These are phyloP conservation scores for Panellus pusillus DNA, from an alignment of 768 basidiomycete genomes.

Conservation along the genomic window DNA sequence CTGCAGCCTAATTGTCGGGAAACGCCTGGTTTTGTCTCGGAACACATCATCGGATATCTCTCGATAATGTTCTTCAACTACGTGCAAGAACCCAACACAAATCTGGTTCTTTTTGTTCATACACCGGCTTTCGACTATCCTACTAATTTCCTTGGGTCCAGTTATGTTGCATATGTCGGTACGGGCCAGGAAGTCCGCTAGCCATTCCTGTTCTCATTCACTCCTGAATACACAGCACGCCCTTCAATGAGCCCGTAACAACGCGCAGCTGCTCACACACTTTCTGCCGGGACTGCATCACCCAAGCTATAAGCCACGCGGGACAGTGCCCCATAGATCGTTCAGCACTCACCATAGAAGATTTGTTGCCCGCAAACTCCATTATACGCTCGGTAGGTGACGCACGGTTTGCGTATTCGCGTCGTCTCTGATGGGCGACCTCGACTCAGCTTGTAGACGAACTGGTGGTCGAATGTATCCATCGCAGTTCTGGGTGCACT, in stretches of 20 bases:
- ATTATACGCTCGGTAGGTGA: conserved; percentile 71
- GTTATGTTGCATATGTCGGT: conserved; percentile 83
- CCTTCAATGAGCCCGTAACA: conserved; percentile 76
- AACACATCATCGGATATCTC: not conserved
- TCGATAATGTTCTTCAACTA: too few relatives aligned
- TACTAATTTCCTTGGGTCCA: conserved; percentile 24
- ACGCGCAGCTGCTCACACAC: conserved; percentile 80
- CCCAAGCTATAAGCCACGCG: conserved; percentile 64
- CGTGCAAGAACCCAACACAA: too few relatives aligned
- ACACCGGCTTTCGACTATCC: not conserved
- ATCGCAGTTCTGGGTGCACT: conserved; percentile 57
- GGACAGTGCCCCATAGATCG: conserved; percentile 85
- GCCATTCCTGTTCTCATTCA: conserved; percentile 13
- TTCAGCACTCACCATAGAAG: conserved; percentile 55
- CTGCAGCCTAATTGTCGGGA: too few relatives aligned
- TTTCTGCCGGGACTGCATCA: conserved; percentile 82
- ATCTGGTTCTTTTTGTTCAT: not conserved
- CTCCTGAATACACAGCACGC: conserved; percentile 41
- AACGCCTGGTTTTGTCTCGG: conserved; percentile 51
- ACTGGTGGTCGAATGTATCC: conserved; percentile 70
- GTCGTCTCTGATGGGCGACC: conserved; percentile 3
- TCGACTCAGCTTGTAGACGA: conserved; percentile 75
- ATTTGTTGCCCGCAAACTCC: conserved; percentile 67
- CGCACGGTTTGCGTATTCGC: not conserved
- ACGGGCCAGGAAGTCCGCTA: conserved; percentile 7